phyloP scores from a whole-genome alignment of 2,329 filamentous ascomycete species.

The Chrysoporthe cubensis region DNA sequence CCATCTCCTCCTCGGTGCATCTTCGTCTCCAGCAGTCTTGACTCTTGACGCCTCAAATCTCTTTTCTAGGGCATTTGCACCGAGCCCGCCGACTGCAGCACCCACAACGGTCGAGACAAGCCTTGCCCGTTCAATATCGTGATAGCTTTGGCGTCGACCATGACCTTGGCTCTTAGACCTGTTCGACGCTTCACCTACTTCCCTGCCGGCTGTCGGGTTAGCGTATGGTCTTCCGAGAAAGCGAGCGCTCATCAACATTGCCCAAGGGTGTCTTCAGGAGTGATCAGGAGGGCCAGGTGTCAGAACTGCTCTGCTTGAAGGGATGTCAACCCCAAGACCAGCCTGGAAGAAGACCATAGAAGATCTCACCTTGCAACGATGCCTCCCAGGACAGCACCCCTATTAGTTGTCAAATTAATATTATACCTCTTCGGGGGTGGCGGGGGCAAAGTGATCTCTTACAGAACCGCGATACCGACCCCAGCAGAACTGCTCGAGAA shows the following conservation, averaged over 20 bases:
- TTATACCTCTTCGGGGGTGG: too few species aligned
- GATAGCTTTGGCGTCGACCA: conserved; percentile 30
- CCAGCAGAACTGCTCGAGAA: conserved; percentile 55
- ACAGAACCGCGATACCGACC: conserved; percentile 53
- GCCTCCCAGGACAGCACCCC: conserved; percentile 57
- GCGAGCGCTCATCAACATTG: not conserved
- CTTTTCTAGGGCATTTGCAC: conserved; percentile 55
- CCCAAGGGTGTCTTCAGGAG: not conserved
- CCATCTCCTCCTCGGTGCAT: conserved; percentile 41
- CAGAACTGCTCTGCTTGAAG: too few species aligned
- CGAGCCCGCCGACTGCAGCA: conserved; percentile 58
- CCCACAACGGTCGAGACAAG: conserved; percentile 56
- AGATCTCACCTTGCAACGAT: conserved; percentile 44
- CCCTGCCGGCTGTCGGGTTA: conserved; percentile 35
- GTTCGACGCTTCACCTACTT: conserved; percentile 34
- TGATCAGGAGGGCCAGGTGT: not conserved
- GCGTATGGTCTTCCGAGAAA: conserved; percentile 20
- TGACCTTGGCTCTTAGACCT: conserved; percentile 19
- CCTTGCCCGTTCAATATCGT: conserved; percentile 35
- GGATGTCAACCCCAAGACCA: too few species aligned
- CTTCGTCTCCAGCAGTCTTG: conserved; percentile 39
- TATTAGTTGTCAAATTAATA: too few species aligned
- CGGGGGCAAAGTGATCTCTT: too few species aligned
- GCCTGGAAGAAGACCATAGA: not conserved
- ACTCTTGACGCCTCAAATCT: conserved; percentile 45